These are phyloP conservation scores for Cyclostephanos tholiformis DNA, from an alignment of 108 stramenopile genomes.

Conservation along the genomic window DNA sequence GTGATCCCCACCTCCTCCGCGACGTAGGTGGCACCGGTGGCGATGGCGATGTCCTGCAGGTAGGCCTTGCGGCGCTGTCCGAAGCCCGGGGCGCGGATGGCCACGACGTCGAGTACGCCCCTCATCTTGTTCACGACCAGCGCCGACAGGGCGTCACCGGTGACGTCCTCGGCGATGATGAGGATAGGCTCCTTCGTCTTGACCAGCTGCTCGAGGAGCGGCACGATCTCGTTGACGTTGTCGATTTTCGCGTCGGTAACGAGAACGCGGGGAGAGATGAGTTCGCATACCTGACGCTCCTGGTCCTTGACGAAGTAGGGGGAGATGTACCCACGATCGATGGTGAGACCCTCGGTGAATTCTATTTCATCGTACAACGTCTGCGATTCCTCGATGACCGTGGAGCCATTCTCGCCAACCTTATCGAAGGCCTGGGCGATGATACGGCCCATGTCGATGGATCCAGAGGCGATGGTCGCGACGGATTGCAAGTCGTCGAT, in stretches of 20 bases:
- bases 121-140: conserved; percentile 99
- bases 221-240: conserved; percentile 93
- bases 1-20: conserved; percentile 97
- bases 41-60: conserved; percentile 97
- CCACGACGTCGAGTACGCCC: conserved; percentile 95
- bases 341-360: conserved; percentile 97
- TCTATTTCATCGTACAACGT: conserved; percentile 95
- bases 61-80: conserved; percentile 93
- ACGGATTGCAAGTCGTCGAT: conserved; percentile 91
- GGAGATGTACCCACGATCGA: conserved; percentile 97
- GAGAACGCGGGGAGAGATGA: conserved; percentile 78
- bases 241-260: conserved; percentile 97
- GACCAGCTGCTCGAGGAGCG: conserved; percentile 93
- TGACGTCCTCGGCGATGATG: conserved; percentile 96
- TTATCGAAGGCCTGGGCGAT: conserved; percentile 95
- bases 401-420: conserved; percentile 95
- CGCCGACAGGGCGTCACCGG: conserved; percentile 95
- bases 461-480: conserved; percentile 94
- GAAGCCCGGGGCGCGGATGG: conserved; percentile 97
- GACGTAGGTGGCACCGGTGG: conserved; percentile 95
- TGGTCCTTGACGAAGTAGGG: conserved; percentile 98
- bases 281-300: conserved; percentile 93
- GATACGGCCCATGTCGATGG: conserved; percentile 91
- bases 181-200: conserved; percentile 95
- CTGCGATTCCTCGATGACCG: conserved; percentile 95